A percentile compares a stretch with the other conserved stretches of the same genome.
These are phyloP conservation scores for Papiliotrema laurentii DNA, from an alignment of 1,284 basidiomycete genomes.

Conservation along the genomic window DNA sequence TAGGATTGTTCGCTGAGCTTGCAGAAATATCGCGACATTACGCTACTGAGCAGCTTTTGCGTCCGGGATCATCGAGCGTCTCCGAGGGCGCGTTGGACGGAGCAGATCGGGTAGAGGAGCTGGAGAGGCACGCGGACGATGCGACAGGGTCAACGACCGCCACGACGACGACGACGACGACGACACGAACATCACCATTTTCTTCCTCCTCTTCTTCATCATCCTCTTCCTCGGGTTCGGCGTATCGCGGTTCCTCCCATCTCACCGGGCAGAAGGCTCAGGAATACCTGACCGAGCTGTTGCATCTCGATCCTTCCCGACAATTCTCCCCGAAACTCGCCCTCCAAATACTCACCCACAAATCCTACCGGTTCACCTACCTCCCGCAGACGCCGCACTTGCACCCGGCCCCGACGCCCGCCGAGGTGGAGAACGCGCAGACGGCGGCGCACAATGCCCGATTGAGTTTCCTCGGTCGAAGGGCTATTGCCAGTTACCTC, in stretches of 20 bases:
- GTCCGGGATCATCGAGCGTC: no score
- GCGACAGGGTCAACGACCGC: no score
- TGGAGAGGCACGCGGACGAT: no score
- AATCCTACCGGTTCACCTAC: constrained; percentile 43
- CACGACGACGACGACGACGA: no score
- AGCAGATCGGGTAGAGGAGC: no score
- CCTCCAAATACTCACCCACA: constrained; percentile 47
- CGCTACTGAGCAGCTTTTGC: background rate
- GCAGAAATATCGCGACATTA: background rate
- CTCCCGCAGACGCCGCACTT: constrained; percentile 18
- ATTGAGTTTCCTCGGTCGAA: constrained; percentile 42
- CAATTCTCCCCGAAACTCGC: constrained; percentile 41
- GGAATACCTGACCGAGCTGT: constrained; percentile 35
- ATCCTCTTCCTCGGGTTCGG: background rate
- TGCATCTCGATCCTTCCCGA: constrained; percentile 30
- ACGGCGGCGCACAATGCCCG: constrained; percentile 38
- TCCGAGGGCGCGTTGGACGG: no score
- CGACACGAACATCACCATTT: background rate
- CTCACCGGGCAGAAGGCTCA: constrained; percentile 25
- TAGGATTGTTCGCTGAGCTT: background rate
- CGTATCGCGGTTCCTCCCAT: background rate
- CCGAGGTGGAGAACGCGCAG: constrained; percentile 2
- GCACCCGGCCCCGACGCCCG: background rate
- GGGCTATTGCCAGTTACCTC: constrained; percentile 39
- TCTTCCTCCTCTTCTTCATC: background rate